A percentile compares a stretch with the other conserved stretches of the same genome.
phyloP scores from a whole-genome alignment of 192 early-diverging fungal species.

The Umbelopsis sp. region DNA sequence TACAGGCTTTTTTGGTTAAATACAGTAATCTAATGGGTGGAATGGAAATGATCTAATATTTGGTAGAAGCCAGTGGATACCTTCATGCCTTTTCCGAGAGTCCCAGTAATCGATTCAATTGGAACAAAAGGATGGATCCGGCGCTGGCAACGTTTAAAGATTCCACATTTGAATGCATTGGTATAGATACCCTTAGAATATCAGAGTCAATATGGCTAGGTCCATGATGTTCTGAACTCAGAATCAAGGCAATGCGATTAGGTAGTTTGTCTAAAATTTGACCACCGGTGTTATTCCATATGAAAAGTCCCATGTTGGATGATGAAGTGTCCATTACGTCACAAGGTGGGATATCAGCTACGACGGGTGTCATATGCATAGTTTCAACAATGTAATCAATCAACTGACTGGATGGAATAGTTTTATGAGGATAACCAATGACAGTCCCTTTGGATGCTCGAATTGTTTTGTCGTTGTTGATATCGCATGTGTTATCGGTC shows the following conservation, averaged over 20 bases:
- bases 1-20: too few relatives aligned
- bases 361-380: constrained; percentile 33
- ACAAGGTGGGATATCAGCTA: constrained; percentile 41
- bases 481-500: constrained; percentile 43
- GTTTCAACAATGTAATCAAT: constrained; percentile 16
- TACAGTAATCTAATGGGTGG: too few relatives aligned
- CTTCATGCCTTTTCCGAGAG: too few relatives aligned
- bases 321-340: background rate
- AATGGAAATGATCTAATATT: too few relatives aligned
- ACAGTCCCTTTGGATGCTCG: constrained; percentile 45
- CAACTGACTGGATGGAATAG: constrained; percentile 18
- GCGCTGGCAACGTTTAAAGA: constrained; percentile 48
- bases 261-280: constrained; percentile 19
- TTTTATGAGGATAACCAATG: constrained; percentile 38
- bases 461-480: constrained; percentile 50
- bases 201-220: constrained; percentile 28
- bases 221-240: constrained; percentile 51
- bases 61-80: too few relatives aligned
- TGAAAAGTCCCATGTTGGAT: background rate
- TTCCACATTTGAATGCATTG: constrained; percentile 44
- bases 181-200: constrained; percentile 45
- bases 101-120: constrained; percentile 38
- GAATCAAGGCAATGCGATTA: constrained; percentile 37
- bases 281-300: background rate
- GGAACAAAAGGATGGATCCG: constrained; percentile 48